Evolutionary conservation across 345 rosid species (phyloP).

Genomic region (Gossypium arboreum): DNA sequence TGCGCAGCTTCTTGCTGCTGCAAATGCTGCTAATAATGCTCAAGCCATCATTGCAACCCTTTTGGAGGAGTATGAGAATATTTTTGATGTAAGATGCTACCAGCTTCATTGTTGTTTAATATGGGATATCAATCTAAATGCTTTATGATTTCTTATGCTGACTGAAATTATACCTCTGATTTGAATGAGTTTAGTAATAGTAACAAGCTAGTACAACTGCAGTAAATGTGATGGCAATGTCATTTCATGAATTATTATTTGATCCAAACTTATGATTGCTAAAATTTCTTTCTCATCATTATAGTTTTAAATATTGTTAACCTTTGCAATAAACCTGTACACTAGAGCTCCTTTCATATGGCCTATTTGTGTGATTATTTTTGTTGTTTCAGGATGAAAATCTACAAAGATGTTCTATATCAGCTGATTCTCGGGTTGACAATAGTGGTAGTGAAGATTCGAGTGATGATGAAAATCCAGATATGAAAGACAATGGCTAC

Average conservation of each 20-base stretch:
- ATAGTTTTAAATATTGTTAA: slow-evolving; percentile 7
- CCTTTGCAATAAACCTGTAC: background rate
- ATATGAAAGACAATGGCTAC: slow-evolving; percentile 64
- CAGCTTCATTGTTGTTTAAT: slow-evolving; percentile 16
- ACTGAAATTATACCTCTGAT: background rate
- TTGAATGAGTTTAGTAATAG: background rate
- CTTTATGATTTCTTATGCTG: background rate
- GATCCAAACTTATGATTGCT: background rate
- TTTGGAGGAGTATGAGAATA: slow-evolving; percentile 79
- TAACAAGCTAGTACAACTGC: background rate
- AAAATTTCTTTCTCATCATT: background rate
- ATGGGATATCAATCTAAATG: slow-evolving; percentile 5
- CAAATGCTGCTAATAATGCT: slow-evolving; percentile 95
- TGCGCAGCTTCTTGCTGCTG: slow-evolving; percentile 99
- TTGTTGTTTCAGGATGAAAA: slow-evolving; percentile 75
- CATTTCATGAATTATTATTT: background rate
- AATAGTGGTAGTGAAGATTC: slow-evolving; percentile 92
- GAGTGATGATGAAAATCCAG: slow-evolving; percentile 77
- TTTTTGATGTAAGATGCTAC: slow-evolving; percentile 75
- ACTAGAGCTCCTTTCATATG: background rate
- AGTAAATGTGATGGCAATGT: background rate
- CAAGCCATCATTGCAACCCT: slow-evolving; percentile 82
- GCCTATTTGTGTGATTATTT: background rate
- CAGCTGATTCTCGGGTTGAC: slow-evolving; percentile 84
- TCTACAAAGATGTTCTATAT: slow-evolving; percentile 88